A percentile compares a stretch with the other conserved stretches of the same genome.
Conservation (phyloP, 495 filamentous ascomycete species). For the Aspergillus haitiensis region DNA sequence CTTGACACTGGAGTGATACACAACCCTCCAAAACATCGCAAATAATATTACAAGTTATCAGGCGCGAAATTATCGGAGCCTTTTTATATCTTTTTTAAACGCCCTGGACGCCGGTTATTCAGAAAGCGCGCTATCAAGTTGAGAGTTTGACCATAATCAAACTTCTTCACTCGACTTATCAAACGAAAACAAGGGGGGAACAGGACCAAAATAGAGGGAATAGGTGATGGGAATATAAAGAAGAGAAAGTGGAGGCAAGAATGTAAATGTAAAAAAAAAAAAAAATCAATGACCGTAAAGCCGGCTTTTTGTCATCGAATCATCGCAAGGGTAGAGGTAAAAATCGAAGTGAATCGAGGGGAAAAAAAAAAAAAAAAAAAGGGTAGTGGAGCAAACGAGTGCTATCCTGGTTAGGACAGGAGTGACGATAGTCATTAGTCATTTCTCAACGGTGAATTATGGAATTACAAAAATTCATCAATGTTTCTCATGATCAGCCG, state of each 20-base stretch:
- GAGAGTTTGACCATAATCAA: background rate
- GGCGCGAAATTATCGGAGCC: slow-evolving; percentile 22
- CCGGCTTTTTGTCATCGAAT: slow-evolving; percentile 50
- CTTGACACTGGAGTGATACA: background rate
- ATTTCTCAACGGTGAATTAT: slow-evolving; percentile 24
- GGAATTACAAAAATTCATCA: slow-evolving; percentile 51
- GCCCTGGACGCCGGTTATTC: slow-evolving; percentile 30
- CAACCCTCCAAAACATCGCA: slow-evolving; percentile 11
- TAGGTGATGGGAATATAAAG: slow-evolving; percentile 17
- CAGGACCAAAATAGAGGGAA: slow-evolving; percentile 1
- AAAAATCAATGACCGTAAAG: slow-evolving; percentile 45
- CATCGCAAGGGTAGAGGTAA: slow-evolving; percentile 25
- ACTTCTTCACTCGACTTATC: slow-evolving; percentile 1
- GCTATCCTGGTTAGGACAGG: too few species aligned
- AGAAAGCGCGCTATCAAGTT: slow-evolving; percentile 27
- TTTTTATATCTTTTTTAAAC: slow-evolving; percentile 29
- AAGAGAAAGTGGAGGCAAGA: slow-evolving; percentile 11
- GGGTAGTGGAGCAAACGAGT: slow-evolving; percentile 25
- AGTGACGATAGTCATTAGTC: slow-evolving; percentile 36
- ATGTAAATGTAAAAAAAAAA: slow-evolving; percentile 19
- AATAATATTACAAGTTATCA: slow-evolving; percentile 33
- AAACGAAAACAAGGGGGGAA: too few species aligned
- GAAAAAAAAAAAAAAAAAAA: slow-evolving; percentile 24
- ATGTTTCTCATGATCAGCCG: slow-evolving; percentile 55
- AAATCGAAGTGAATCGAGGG: background rate